Conservation (phyloP, 2,329 filamentous ascomycete species). For the Lasiodiplodia hormozganensis region DNA sequence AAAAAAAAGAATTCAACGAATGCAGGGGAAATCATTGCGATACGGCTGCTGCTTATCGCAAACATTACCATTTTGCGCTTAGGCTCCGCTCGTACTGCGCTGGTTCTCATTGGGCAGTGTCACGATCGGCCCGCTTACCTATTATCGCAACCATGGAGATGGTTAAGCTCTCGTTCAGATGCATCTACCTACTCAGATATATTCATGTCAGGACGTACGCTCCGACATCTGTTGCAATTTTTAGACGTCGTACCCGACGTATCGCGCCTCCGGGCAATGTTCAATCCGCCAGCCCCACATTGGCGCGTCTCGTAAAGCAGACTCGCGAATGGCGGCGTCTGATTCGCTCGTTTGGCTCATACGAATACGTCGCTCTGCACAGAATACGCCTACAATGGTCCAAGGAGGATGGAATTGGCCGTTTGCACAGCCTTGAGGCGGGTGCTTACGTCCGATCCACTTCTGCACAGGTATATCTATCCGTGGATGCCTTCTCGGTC, state of each 20-base stretch:
- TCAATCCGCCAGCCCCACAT: background rate
- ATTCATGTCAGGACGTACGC: too few species aligned
- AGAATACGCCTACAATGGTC: constrained; percentile 15
- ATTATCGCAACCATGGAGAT: too few species aligned
- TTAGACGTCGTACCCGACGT: too few species aligned
- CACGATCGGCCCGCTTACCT: background rate
- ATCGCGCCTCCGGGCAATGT: background rate
- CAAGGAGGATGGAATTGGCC: background rate
- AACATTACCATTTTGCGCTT: too few species aligned
- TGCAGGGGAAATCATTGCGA: too few species aligned
- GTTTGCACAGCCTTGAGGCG: constrained; percentile 28
- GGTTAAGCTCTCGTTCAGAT: too few species aligned
- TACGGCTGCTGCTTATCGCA: too few species aligned
- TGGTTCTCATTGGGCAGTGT: background rate
- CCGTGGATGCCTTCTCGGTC: background rate
- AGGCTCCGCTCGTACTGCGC: background rate
- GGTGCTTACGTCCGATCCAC: background rate
- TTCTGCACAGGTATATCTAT: background rate
- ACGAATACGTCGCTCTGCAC: constrained; percentile 10
- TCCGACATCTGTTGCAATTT: too few species aligned
- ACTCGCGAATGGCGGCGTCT: background rate
- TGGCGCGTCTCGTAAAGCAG: background rate
- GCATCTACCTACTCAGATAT: too few species aligned
- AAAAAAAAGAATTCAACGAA: too few species aligned
- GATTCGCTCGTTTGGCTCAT: background rate